These are phyloP conservation scores for Scheffersomyces lignicola DNA, from an alignment of 1,139 yeast genomes.

Conservation along the genomic window DNA sequence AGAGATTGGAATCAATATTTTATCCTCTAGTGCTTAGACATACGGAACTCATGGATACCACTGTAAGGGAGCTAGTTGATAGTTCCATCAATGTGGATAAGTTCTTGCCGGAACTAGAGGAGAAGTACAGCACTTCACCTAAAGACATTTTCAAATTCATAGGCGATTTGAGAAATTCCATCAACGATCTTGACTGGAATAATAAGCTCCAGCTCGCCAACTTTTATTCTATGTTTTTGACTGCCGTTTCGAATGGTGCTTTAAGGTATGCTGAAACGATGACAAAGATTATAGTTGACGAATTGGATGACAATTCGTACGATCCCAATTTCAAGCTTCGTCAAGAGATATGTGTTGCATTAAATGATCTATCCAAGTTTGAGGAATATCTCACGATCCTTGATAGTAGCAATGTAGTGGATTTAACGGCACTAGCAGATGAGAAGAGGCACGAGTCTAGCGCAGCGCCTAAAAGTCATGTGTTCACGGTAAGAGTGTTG, in stretches of 20 bases:
- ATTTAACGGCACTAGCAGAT: neutral
- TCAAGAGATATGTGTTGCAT: slow-evolving; percentile 67
- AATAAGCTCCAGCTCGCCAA: slow-evolving; percentile 61
- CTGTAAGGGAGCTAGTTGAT: neutral
- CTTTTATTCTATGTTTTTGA: slow-evolving; percentile 57
- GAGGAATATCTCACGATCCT: slow-evolving; percentile 56
- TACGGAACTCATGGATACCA: neutral
- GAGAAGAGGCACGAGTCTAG: neutral
- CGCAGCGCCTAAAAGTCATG: slow-evolving; percentile 38
- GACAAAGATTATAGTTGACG: slow-evolving; percentile 48
- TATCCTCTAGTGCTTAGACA: neutral
- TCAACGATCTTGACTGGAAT: slow-evolving; percentile 54
- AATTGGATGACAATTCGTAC: slow-evolving; percentile 39
- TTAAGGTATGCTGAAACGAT: slow-evolving; percentile 52
- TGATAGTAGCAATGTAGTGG: slow-evolving; percentile 29
- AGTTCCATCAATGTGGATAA: neutral
- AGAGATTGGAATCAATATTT: neutral
- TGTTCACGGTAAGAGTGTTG: slow-evolving; percentile 65
- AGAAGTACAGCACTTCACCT: slow-evolving; percentile 54
- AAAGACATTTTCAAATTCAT: slow-evolving; percentile 67
- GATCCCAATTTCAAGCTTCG: slow-evolving; percentile 50
- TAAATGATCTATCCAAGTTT: slow-evolving; percentile 70
- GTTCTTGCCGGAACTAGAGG: slow-evolving; percentile 32
- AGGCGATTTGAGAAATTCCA: slow-evolving; percentile 53
- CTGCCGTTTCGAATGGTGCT: slow-evolving; percentile 62